Evolutionary conservation across 805 yeast species (phyloP).

Genomic region (Priceomyces medius): DNA sequence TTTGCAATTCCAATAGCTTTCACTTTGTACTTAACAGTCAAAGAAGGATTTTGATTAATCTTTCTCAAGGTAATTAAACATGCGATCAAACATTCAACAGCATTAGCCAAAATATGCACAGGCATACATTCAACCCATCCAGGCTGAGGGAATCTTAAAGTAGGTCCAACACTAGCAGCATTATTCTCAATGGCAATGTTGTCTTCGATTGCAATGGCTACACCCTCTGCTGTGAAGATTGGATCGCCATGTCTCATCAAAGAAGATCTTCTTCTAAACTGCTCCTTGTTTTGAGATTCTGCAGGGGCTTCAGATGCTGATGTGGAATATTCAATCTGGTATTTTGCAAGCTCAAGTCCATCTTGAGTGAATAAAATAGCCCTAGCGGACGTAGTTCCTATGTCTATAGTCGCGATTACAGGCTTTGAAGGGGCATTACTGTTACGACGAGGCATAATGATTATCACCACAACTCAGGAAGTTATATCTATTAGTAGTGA

Average conservation of each 20-base stretch:
- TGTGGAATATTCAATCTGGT: slow-evolving; percentile 86
- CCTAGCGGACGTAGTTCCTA: slow-evolving; percentile 90
- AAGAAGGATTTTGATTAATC: slow-evolving; percentile 51
- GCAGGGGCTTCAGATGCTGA: slow-evolving; percentile 58
- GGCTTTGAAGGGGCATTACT: slow-evolving; percentile 42
- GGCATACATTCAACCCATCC: slow-evolving; percentile 97
- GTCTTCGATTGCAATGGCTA: slow-evolving; percentile 59
- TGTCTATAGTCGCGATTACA: slow-evolving; percentile 72
- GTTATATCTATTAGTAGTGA: too few species aligned
- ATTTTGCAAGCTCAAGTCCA: slow-evolving; percentile 80
- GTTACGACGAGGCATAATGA: slow-evolving; percentile 47
- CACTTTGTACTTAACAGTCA: slow-evolving; percentile 57
- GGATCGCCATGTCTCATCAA: slow-evolving; percentile 50
- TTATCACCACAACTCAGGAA: too few species aligned
- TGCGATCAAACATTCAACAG: slow-evolving; percentile 73
- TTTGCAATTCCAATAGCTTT: slow-evolving; percentile 85
- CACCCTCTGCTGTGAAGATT: slow-evolving; percentile 72
- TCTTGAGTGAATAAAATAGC: slow-evolving; percentile 72
- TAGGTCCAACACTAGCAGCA: slow-evolving; percentile 55
- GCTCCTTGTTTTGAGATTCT: slow-evolving; percentile 41
- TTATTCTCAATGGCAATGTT: slow-evolving; percentile 63
- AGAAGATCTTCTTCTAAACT: slow-evolving; percentile 44
- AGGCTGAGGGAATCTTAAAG: slow-evolving; percentile 74
- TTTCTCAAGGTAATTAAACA: slow-evolving; percentile 57
- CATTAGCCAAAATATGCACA: slow-evolving; percentile 73